Evolutionary conservation across 345 rosid species (phyloP), one percentile per base, ranked within the genome.

Genomic region (Cardamine occulta): DNA sequence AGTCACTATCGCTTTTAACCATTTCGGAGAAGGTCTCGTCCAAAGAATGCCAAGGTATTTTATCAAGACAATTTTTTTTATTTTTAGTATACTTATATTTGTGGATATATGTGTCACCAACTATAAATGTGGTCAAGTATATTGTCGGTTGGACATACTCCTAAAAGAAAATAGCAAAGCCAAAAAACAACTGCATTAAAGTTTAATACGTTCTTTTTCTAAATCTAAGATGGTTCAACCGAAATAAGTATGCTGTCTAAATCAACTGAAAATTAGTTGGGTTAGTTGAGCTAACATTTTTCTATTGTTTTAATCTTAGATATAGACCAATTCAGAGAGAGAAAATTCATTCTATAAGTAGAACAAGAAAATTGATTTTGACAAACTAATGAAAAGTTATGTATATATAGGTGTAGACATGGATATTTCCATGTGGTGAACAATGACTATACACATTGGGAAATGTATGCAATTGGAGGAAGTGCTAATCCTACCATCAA

Each of bases 361-460:
- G 45, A 51, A 53, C 26, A 39, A 21, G 70, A 42, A 9, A 19
- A 39, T 35, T 58, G 3, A 26, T 37, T 59, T 2, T 8, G 29
- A 68, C 24, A 48, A 35, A 48, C 32, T 70, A 37, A 64, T 64
- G 66, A 2, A 58, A 18, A 17, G 3, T 28, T 51, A 42, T 76
- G 42, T 63, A 21, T 6, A 18, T 44, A 48, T 72, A 91, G 97
- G 70, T 91, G 94, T 63, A 79, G 97, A 73, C 88, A 73, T 78
- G 97, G 97, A 69, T 91, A 91, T 53, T 91, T 91, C 81, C 97
- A 91, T 76, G 97, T 89, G 86, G 97, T 91, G 80, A 89, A 91
- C 88, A 91, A 91, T 75, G 93, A 91, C 86, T 91, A 91, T 60
- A 87, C 89, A 47, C 97, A 91, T 67, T 91, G 97, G 97, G 89